These are phyloP conservation scores for Dictyostelium intermedium DNA, from an alignment of 78 protist species.

Conservation along the genomic window DNA sequence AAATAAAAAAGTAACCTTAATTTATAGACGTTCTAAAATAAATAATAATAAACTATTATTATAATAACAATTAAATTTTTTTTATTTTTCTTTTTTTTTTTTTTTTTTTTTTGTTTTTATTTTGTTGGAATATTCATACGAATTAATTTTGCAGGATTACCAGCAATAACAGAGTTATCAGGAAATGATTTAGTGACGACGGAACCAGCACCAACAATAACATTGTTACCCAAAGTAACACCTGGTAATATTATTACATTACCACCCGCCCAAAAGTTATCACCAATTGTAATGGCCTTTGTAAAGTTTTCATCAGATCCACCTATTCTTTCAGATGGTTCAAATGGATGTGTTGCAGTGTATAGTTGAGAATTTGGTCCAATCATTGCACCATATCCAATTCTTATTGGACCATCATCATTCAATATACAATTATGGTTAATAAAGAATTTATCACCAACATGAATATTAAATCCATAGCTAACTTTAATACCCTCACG, in stretches of 20 bases:
- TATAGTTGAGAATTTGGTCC: conserved; percentile 80
- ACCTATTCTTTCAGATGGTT: neutral
- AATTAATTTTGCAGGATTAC: conserved; percentile 38
- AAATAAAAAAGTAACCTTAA: too few species aligned
- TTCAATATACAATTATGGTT: conserved; percentile 40
- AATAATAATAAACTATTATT: too few species aligned
- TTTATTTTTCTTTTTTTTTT: too few species aligned
- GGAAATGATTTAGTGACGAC: conserved; percentile 84
- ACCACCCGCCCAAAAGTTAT: conserved; percentile 70
- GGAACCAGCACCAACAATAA: conserved; percentile 75
- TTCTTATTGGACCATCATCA: conserved; percentile 1
- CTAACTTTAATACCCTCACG: conserved; percentile 77
- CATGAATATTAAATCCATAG: conserved; percentile 77
- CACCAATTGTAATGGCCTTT: conserved; percentile 37
- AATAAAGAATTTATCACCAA: conserved; percentile 38
- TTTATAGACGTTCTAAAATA: too few species aligned
- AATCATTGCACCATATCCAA: conserved; percentile 67
- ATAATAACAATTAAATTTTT: too few species aligned
- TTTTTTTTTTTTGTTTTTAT: neutral
- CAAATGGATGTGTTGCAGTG: conserved; percentile 82
- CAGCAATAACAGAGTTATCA: conserved; percentile 42
- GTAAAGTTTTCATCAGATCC: conserved; percentile 56
- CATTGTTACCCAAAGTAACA: conserved; percentile 60
- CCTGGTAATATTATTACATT: conserved; percentile 68
- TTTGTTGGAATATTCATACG: neutral